Base-by-base conservation (phyloP, 371 early-diverging fungal genomes). In the Zopfochytrium polystomum region DNA sequence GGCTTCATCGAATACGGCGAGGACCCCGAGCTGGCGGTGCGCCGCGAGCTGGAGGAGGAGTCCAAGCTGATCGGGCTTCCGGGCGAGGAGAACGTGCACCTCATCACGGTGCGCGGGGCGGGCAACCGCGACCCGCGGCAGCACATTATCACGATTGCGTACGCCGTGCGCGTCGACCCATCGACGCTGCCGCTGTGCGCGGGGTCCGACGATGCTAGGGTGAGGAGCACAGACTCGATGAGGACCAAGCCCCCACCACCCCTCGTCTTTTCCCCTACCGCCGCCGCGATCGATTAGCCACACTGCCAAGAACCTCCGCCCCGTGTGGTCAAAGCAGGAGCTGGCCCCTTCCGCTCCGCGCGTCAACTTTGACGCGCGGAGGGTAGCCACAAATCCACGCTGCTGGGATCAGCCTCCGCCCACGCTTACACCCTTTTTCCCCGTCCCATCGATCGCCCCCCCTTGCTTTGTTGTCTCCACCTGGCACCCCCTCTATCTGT, bases 1-100 rank as follows among this genome's bases (percentile, higher is more conserved):
- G 63, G 63, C 13, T 63, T 63, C 34, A 43, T 63, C 32, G 67
- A 66, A 46, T 66, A 66, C 55, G 62, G 67, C 22, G 67, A 66
- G 51, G 67, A 66, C 31, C 67, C 67, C 22, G 42, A 35, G 30
- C 34, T 48, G n/a, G 60, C 57, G 15, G 67, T 62, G 2, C 26
- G 11, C 35, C n/a, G 67, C 13, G 67, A 66, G 52, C 62, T 66
- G 20, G 52, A 60, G 54, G 67, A 66, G 43, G 67, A 66, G 51
- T 49, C 62, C 18, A 15, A 51, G 3, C 32, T 61, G 29, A 20
- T n/a, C 4, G 38, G 33, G 25, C 38, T 44, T 3, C 34, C 50
- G 26, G 43, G 49, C 3, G 26, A 13, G 7, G 38, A 43, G 4
- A 7, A 30, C 32, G 33, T 54, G 23, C 58, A 60, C 6, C 53